A percentile compares a stretch with the other conserved stretches of the same genome.
phyloP scores from a whole-genome alignment of 805 yeast species.

The Teunomyces aglyptinius region DNA sequence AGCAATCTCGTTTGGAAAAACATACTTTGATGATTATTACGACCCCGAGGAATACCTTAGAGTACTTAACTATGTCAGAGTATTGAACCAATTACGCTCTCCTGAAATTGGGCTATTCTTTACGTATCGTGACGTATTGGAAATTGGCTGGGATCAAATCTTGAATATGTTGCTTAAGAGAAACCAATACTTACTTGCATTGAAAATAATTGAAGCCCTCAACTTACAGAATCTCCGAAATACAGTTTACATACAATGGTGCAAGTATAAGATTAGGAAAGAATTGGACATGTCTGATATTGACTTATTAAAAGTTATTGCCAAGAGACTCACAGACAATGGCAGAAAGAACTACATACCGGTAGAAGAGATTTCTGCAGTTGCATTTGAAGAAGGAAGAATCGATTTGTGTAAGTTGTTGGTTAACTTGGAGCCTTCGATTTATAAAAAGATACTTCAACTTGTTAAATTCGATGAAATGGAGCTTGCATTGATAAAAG shows the following conservation, averaged over 20 bases:
- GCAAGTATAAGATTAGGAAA: slow-evolving; percentile 60
- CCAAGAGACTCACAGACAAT: slow-evolving; percentile 41
- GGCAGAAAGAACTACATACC: slow-evolving; percentile 43
- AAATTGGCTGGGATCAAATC: slow-evolving; percentile 53
- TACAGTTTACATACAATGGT: slow-evolving; percentile 73
- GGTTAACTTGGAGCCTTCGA: slow-evolving; percentile 65
- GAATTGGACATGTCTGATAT: slow-evolving; percentile 57
- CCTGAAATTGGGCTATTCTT: slow-evolving; percentile 66
- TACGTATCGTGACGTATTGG: slow-evolving; percentile 53
- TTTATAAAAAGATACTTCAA: slow-evolving; percentile 55
- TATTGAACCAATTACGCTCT: slow-evolving; percentile 67
- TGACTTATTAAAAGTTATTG: slow-evolving; percentile 51
- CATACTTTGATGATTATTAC: slow-evolving; percentile 51
- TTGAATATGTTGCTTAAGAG: slow-evolving; percentile 58
- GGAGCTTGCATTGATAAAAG: slow-evolving; percentile 64
- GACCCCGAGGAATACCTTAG: slow-evolving; percentile 58
- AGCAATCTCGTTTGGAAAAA: slow-evolving; percentile 87
- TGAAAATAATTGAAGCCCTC: slow-evolving; percentile 56
- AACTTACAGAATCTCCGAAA: slow-evolving; percentile 37
- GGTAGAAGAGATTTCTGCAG: slow-evolving; percentile 55
- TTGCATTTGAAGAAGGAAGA: slow-evolving; percentile 83
- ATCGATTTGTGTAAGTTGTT: slow-evolving; percentile 61
- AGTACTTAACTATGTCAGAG: slow-evolving; percentile 59
- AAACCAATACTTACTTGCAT: slow-evolving; percentile 58
- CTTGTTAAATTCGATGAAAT: slow-evolving; percentile 71